phyloP scores from a whole-genome alignment of 2,329 filamentous ascomycete species.

The Fusarium euwallaceae region DNA sequence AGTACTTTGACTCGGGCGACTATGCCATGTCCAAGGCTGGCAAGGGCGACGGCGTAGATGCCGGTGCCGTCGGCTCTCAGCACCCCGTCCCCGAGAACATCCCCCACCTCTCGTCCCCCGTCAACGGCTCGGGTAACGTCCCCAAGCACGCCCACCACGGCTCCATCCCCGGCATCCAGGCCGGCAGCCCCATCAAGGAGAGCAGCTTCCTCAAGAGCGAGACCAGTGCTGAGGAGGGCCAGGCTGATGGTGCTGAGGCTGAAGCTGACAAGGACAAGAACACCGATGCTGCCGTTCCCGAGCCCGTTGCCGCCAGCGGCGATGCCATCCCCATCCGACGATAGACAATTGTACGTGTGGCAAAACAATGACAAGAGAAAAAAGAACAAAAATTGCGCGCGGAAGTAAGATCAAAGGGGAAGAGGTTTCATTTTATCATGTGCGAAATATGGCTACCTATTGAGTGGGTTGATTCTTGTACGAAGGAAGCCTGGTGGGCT shows the following conservation, averaged over 20 bases:
- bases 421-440: slow-evolving; percentile 5
- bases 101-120: slow-evolving; percentile 83
- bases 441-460: slow-evolving; percentile 16
- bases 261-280: slow-evolving; percentile 57
- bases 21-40: slow-evolving; percentile 97
- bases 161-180: slow-evolving; percentile 64
- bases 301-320: slow-evolving; percentile 41
- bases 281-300: slow-evolving; percentile 39
- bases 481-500: slow-evolving; percentile 37
- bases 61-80: slow-evolving; percentile 92
- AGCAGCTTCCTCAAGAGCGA: slow-evolving; percentile 87
- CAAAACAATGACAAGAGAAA: slow-evolving; percentile 6
- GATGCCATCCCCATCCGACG: slow-evolving; percentile 74
- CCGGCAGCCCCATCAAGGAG: slow-evolving; percentile 90
- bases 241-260: slow-evolving; percentile 40
- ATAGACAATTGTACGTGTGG: slow-evolving; percentile 51
- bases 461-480: slow-evolving; percentile 23
- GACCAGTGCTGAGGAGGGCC: slow-evolving; percentile 74
- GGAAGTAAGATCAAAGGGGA: slow-evolving; percentile 3
- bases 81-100: slow-evolving; percentile 97
- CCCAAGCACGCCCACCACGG: slow-evolving; percentile 58
- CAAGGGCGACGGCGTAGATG: slow-evolving; percentile 93
- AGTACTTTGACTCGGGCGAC: slow-evolving; percentile 97
- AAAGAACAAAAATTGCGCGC: slow-evolving; percentile 9
- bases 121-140: slow-evolving; percentile 53